These are phyloP conservation scores for Citrus australasica DNA, from an alignment of 345 rosid species.

Conservation along the genomic window DNA sequence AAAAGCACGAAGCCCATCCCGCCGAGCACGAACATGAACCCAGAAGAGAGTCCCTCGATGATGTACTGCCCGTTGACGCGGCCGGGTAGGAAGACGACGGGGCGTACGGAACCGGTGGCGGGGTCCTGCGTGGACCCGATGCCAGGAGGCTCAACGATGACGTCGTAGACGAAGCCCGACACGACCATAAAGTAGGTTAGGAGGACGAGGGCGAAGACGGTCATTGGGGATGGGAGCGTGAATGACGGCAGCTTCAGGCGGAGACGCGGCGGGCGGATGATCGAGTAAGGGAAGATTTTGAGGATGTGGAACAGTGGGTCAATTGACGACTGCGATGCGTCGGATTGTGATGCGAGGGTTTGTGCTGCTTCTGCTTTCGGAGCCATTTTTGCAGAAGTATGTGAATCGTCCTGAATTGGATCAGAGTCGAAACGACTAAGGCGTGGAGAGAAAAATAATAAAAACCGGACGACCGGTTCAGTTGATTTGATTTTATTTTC, in stretches of 20 bases:
- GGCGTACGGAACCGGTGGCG: slow-evolving; percentile 74
- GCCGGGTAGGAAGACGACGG: slow-evolving; percentile 87
- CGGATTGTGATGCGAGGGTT: slow-evolving; percentile 9
- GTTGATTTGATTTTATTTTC: too few relatives aligned
- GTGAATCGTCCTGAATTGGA: neutral
- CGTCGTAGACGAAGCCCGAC: slow-evolving; percentile 91
- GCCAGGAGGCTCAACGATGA: slow-evolving; percentile 95
- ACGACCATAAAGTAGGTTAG: slow-evolving; percentile 95
- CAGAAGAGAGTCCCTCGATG: slow-evolving; percentile 95
- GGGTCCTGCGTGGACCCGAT: slow-evolving; percentile 96
- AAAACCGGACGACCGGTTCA: too few relatives aligned
- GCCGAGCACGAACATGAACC: slow-evolving; percentile 92
- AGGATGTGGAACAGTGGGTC: slow-evolving; percentile 76
- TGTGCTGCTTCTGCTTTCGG: slow-evolving; percentile 18
- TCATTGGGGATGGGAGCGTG: slow-evolving; percentile 85
- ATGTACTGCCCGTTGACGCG: slow-evolving; percentile 96
- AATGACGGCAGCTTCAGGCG: slow-evolving; percentile 85
- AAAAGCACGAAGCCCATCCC: slow-evolving; percentile 77
- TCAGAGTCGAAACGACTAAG: too few relatives aligned
- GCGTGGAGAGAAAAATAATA: too few relatives aligned
- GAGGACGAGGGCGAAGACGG: slow-evolving; percentile 75
- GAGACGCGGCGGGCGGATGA: slow-evolving; percentile 83
- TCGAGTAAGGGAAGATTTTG: slow-evolving; percentile 54
- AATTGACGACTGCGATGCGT: slow-evolving; percentile 27
- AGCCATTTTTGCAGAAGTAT: slow-evolving; percentile 16